phyloP scores from a whole-genome alignment of 2,329 filamentous ascomycete species.

The Pseudonectria foliicola region DNA sequence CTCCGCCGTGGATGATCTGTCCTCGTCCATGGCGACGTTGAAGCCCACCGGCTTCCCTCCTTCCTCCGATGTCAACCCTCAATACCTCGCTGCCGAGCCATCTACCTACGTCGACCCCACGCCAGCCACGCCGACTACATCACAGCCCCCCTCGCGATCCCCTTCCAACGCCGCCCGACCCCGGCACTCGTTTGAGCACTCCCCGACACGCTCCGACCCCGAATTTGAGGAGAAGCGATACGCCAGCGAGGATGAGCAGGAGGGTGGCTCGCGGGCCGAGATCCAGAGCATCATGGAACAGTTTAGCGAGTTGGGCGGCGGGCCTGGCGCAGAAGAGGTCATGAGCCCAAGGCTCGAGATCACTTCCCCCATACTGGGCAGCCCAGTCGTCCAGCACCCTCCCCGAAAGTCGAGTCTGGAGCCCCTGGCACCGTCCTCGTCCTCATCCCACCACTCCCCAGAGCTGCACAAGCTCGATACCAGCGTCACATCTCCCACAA shows the following conservation, averaged over 20 bases:
- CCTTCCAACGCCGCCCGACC: slow-evolving; percentile 48
- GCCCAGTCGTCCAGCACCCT: slow-evolving; percentile 57
- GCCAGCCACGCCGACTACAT: slow-evolving; percentile 47
- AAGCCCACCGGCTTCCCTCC: slow-evolving; percentile 37
- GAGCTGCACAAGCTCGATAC: slow-evolving; percentile 38
- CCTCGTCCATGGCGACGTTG: slow-evolving; percentile 42
- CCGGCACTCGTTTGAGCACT: slow-evolving; percentile 36
- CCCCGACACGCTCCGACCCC: slow-evolving; percentile 47
- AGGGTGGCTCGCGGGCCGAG: slow-evolving; percentile 69
- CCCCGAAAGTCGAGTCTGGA: slow-evolving; percentile 84
- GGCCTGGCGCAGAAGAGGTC: slow-evolving; percentile 70
- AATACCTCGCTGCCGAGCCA: slow-evolving; percentile 42
- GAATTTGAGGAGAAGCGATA: slow-evolving; percentile 51
- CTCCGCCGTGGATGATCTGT: slow-evolving; percentile 27
- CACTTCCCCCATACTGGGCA: slow-evolving; percentile 68
- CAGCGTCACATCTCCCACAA: slow-evolving; percentile 32
- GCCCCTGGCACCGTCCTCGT: slow-evolving; percentile 50
- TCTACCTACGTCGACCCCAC: slow-evolving; percentile 50
- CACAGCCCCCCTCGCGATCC: slow-evolving; percentile 52
- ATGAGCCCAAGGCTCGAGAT: slow-evolving; percentile 86
- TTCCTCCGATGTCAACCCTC: slow-evolving; percentile 27
- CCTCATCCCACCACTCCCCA: slow-evolving; percentile 40
- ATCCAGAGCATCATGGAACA: slow-evolving; percentile 98
- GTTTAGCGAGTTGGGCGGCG: slow-evolving; percentile 69
- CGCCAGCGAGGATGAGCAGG: slow-evolving; percentile 55